Conservation (phyloP, 108 stramenopile species). For the Craspedostauros australis region DNA sequence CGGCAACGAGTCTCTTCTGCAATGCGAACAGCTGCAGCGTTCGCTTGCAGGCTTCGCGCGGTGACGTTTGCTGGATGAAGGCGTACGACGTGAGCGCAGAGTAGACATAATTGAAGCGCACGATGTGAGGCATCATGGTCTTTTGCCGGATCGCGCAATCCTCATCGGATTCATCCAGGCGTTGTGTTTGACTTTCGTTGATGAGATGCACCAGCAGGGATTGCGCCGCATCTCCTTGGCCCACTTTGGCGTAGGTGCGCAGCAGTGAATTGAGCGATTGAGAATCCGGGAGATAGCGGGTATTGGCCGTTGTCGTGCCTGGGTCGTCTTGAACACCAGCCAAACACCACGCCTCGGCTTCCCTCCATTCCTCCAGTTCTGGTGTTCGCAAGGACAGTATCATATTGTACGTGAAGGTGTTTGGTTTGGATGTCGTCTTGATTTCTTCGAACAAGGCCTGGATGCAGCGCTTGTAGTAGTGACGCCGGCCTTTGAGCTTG, state of each 20-base stretch:
- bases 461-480: background rate
- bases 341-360: conserved; percentile 3
- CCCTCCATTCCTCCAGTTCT: conserved; percentile 2
- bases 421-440: conserved; percentile 1
- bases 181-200: no score
- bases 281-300: conserved; percentile 6
- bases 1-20: background rate
- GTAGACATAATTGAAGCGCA: conserved; percentile 17
- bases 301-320: background rate
- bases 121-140: background rate
- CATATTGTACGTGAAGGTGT: conserved; percentile 17
- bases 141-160: no score
- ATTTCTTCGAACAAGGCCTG: conserved; percentile 2
- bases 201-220: conserved; percentile 5
- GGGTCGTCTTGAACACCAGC: conserved; percentile 1
- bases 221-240: conserved; percentile 12
- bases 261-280: conserved; percentile 16
- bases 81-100: conserved; percentile 1
- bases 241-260: background rate
- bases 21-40: background rate
- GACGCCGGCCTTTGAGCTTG: background rate
- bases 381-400: background rate
- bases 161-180: no score
- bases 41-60: background rate
- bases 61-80: background rate